phyloP scores from a whole-genome alignment of 768 basidiomycete genomes.

The Lactarius hatsudake region DNA sequence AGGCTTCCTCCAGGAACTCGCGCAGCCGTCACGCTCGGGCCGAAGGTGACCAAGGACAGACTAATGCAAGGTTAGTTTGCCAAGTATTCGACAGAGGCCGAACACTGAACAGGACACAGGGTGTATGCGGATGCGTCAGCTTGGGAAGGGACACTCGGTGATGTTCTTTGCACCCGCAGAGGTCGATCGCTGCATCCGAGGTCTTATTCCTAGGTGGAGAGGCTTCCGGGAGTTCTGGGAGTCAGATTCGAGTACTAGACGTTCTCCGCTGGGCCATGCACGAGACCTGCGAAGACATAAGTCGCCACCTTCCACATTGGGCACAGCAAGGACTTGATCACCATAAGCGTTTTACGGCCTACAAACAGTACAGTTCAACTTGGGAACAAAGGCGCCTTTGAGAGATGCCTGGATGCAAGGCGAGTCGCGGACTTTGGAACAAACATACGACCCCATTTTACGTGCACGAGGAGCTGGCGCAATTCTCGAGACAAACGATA shows the following conservation, averaged over 20 bases:
- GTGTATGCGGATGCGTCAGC: slow-evolving; percentile 25
- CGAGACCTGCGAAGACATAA: slow-evolving; percentile 24
- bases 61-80: slow-evolving; percentile 44
- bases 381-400: not conserved
- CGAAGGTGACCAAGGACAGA: slow-evolving; percentile 51
- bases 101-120: slow-evolving; percentile 5
- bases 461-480: not conserved
- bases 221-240: not conserved
- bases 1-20: slow-evolving; percentile 43
- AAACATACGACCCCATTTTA: slow-evolving; percentile 16
- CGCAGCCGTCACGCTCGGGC: slow-evolving; percentile 50
- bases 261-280: slow-evolving; percentile 25
- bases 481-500: not conserved
- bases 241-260: slow-evolving; percentile 8
- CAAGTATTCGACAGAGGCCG: not conserved
- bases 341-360: slow-evolving; percentile 4
- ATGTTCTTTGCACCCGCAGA: slow-evolving; percentile 23
- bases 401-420: slow-evolving; percentile 10
- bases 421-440: slow-evolving; percentile 19
- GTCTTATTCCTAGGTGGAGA: not conserved
- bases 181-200: slow-evolving; percentile 19
- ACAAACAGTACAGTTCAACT: not conserved
- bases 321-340: slow-evolving; percentile 18
- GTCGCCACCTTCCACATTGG: slow-evolving; percentile 21
- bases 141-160: slow-evolving; percentile 24